A percentile compares a stretch with the other conserved stretches of the same genome.
Conservation (phyloP, 176 grass and related monocot genomes). For the Avena insularis region DNA sequence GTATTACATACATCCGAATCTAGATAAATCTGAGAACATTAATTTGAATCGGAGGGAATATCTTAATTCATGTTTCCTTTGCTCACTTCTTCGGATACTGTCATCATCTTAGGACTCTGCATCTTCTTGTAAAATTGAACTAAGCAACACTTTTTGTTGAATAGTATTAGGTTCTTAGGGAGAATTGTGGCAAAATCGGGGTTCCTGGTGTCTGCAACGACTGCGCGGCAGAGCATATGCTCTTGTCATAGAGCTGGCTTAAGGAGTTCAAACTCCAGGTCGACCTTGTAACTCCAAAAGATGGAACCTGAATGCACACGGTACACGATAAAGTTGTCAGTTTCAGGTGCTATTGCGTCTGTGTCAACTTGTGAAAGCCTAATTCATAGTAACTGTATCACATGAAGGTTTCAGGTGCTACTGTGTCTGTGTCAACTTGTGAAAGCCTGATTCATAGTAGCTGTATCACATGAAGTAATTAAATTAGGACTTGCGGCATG, state of each 20-base stretch:
- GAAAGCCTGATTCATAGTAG: not conserved
- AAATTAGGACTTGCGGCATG: not conserved
- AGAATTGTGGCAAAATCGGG: constrained; percentile 70
- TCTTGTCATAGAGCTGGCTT: constrained; percentile 67
- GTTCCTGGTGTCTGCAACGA: constrained; percentile 93
- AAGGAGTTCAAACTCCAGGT: not conserved
- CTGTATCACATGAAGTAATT: not conserved
- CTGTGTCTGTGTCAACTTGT: not conserved
- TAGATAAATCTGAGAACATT: too few species aligned
- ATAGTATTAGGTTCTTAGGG: constrained; percentile 63
- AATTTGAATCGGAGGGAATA: too few species aligned
- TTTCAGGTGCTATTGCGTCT: not conserved
- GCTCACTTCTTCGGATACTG: not conserved
- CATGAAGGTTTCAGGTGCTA: not conserved
- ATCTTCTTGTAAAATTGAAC: not conserved
- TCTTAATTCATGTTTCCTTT: not conserved
- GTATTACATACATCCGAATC: too few species aligned
- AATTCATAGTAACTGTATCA: not conserved
- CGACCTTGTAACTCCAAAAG: not conserved
- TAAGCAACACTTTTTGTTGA: not conserved
- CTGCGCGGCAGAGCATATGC: constrained; percentile 84
- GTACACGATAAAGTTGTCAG: not conserved
- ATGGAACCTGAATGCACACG: not conserved
- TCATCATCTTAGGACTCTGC: not conserved
- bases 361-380: not conserved